phyloP scores from a whole-genome alignment of 169 alveolate genomes.

The Plasmodium coatneyi region DNA sequence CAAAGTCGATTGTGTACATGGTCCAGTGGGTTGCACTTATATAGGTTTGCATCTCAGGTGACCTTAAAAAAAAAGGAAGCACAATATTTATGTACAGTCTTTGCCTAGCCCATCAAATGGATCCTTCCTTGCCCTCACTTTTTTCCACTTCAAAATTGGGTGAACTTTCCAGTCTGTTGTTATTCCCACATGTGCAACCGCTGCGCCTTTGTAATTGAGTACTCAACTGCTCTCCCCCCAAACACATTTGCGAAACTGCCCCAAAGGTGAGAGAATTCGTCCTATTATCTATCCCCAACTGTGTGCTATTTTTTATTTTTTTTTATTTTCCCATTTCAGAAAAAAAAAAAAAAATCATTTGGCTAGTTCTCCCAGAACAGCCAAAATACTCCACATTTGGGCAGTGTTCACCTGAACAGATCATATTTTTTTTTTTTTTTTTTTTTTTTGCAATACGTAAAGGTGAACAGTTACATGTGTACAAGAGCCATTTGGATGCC shows the following conservation, averaged over 20 bases:
- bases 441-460: background rate
- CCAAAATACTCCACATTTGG: background rate
- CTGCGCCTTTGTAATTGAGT: background rate
- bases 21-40: background rate
- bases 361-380: background rate
- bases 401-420: background rate
- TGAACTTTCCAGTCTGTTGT: background rate
- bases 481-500: background rate
- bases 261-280: background rate
- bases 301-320: background rate
- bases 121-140: background rate
- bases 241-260: background rate
- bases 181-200: background rate
- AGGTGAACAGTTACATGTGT: background rate
- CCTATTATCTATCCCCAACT: background rate
- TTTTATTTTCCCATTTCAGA: background rate
- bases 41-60: background rate
- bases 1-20: conserved; percentile 62
- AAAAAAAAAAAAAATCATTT: background rate
- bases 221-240: background rate
- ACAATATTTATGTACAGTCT: background rate
- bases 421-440: background rate
- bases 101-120: background rate
- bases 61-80: background rate
- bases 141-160: background rate